These are phyloP conservation scores for Deinandra increscens DNA, from an alignment of 129 eudicot species.

Conservation along the genomic window DNA sequence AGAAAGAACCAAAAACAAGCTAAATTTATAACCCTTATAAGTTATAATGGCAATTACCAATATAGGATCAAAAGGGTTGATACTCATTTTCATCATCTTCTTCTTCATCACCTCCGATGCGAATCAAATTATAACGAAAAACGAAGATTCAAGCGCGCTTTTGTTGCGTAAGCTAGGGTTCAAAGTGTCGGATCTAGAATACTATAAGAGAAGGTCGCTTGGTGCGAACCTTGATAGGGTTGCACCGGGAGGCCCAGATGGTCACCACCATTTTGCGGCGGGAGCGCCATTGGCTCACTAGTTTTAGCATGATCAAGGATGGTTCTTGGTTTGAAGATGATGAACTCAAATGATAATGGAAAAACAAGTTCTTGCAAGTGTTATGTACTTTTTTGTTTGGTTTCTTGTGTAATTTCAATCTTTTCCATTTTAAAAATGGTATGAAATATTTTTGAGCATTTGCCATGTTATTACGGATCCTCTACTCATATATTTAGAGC, in stretches of 20 bases:
- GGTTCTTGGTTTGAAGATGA: too few species aligned
- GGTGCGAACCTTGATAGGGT: slow-evolving; percentile 23
- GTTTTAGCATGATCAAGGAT: slow-evolving; percentile 4
- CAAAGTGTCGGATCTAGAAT: slow-evolving; percentile 31
- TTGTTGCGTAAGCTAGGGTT: slow-evolving; percentile 36
- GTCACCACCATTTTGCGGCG: slow-evolving; percentile 24
- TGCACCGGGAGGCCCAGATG: slow-evolving; percentile 39
- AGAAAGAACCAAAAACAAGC: slow-evolving; percentile 11
- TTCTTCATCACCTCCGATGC: slow-evolving; percentile 12
- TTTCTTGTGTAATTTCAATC: neutral
- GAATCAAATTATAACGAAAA: slow-evolving; percentile 18
- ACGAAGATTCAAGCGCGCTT: slow-evolving; percentile 24
- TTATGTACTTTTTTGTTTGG: neutral
- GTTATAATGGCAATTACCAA: slow-evolving; percentile 31
- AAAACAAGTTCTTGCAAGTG: too few species aligned
- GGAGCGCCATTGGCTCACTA: slow-evolving; percentile 15
- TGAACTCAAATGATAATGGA: too few species aligned
- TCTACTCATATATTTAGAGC: too few species aligned
- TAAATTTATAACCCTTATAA: neutral
- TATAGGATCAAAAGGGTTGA: slow-evolving; percentile 11
- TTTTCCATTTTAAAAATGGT: neutral
- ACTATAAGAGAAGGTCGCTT: slow-evolving; percentile 37
- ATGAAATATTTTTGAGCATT: neutral
- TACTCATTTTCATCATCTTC: slow-evolving; percentile 23
- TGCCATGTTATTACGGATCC: neutral